A percentile compares a stretch with the other conserved stretches of the same genome.
phyloP scores from a whole-genome alignment of 176 grass and related monocot species.

The Juncus inflexus region DNA sequence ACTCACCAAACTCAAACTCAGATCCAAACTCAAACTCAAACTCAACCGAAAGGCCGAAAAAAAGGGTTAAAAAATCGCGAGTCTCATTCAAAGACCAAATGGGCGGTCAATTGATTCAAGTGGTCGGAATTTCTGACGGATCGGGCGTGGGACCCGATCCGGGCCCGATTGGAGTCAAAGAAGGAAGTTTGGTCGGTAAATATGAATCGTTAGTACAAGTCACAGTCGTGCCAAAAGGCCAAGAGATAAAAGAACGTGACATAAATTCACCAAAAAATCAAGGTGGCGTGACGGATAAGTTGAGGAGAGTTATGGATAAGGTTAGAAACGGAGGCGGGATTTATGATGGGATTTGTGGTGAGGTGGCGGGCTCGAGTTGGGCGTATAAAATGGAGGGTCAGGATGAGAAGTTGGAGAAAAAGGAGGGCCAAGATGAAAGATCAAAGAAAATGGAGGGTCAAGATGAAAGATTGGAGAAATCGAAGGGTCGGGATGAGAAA shows the following conservation, averaged over 20 bases:
- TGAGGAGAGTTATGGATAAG: slow-evolving; percentile 71
- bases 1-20: slow-evolving; percentile 23
- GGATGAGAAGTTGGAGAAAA: slow-evolving; percentile 38
- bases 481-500: slow-evolving; percentile 16
- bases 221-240: slow-evolving; percentile 89
- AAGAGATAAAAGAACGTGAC: slow-evolving; percentile 50
- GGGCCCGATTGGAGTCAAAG: slow-evolving; percentile 85
- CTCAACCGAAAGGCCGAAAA: slow-evolving; percentile 39
- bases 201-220: slow-evolving; percentile 93
- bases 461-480: slow-evolving; percentile 37
- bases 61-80: slow-evolving; percentile 62
- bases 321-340: slow-evolving; percentile 65
- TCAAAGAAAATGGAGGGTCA: slow-evolving; percentile 30
- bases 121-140: slow-evolving; percentile 94
- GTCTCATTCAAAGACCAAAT: slow-evolving; percentile 81
- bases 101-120: slow-evolving; percentile 80
- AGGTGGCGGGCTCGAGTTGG: slow-evolving; percentile 68
- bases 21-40: slow-evolving; percentile 30
- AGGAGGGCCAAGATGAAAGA: slow-evolving; percentile 15
- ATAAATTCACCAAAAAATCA: slow-evolving; percentile 34
- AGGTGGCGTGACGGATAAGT: slow-evolving; percentile 58
- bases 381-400: slow-evolving; percentile 59
- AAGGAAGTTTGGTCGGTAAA: slow-evolving; percentile 95
- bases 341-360: slow-evolving; percentile 83
- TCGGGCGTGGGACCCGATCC: slow-evolving; percentile 85